Percentiles rank a stretch among this genome's conserved stretches.
Evolutionary conservation across 176 grass and related monocot species (phyloP).

Genomic region (Lolium rigidum): DNA sequence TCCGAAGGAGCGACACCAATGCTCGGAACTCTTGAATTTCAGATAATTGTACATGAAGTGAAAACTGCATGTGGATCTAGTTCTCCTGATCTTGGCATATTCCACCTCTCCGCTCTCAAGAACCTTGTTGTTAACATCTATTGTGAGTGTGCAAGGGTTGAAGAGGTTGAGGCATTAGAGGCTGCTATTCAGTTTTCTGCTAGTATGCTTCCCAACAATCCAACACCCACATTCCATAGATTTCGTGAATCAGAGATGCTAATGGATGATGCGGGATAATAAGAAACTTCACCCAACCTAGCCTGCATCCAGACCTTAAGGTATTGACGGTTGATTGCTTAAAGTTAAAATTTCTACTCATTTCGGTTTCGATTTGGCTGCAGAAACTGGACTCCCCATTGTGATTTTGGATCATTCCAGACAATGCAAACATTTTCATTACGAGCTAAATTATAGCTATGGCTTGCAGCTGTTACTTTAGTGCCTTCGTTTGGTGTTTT

Average conservation of each 20-base stretch:
- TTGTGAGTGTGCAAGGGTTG: conserved; percentile 24
- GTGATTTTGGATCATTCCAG: conserved; percentile 1
- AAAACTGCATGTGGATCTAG: background rate
- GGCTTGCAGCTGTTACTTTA: background rate
- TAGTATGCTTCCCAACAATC: conserved; percentile 37
- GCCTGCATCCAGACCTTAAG: background rate
- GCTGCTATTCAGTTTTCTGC: conserved; percentile 13
- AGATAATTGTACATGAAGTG: conserved; percentile 26
- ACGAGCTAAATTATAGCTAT: background rate
- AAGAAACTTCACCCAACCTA: background rate
- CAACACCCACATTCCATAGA: conserved; percentile 12
- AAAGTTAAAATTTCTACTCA: background rate
- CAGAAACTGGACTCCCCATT: background rate
- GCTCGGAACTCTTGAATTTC: conserved; percentile 44
- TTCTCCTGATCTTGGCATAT: conserved; percentile 32
- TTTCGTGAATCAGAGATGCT: conserved; percentile 36
- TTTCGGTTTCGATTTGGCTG: background rate
- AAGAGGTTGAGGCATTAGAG: conserved; percentile 46
- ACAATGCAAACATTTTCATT: background rate
- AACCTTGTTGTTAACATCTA: conserved; percentile 11
- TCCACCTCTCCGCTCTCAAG: conserved; percentile 35
- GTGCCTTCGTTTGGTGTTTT: background rate
- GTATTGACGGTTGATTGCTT: background rate
- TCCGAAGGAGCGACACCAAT: conserved; percentile 43
- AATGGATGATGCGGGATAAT: conserved; percentile 1